Conservation (phyloP, 106 monocot species). For the Amphibolis antarctica region DNA sequence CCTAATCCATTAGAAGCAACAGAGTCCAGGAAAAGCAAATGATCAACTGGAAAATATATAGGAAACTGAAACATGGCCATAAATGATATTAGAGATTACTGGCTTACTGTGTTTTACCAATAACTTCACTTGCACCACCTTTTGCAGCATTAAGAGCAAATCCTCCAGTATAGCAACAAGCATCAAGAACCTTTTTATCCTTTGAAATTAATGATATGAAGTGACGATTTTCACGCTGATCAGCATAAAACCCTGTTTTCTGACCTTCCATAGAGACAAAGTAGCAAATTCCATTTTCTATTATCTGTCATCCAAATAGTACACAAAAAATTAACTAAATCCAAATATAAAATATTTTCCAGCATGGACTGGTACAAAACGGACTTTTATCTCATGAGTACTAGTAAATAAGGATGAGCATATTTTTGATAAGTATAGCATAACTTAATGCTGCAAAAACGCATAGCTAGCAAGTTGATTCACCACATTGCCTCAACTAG, state of each 20-base stretch:
- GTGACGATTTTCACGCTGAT: conserved; percentile 84
- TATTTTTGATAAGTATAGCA: too few species aligned
- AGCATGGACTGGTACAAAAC: too few species aligned
- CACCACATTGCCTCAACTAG: too few species aligned
- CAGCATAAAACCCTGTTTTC: conserved; percentile 97
- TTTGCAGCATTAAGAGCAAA: conserved; percentile 79
- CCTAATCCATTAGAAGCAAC: conserved; percentile 26
- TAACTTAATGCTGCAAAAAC: too few species aligned
- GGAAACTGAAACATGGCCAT: conserved; percentile 1
- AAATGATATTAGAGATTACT: conserved; percentile 3
- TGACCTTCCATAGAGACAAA: conserved; percentile 68
- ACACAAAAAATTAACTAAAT: background rate
- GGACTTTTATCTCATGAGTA: too few species aligned
- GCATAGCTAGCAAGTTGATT: too few species aligned
- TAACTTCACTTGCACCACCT: conserved; percentile 72
- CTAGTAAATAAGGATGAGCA: too few species aligned
- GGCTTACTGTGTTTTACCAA: conserved; percentile 51
- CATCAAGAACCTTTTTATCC: conserved; percentile 62
- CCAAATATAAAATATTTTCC: too few species aligned
- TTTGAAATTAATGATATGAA: conserved; percentile 61
- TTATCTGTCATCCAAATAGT: conserved; percentile 37
- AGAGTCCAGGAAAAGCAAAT: background rate
- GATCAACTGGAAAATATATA: background rate
- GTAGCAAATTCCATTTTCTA: conserved; percentile 75
- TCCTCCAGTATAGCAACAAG: conserved; percentile 91